These are phyloP conservation scores for Dothistroma pini DNA, from an alignment of 2,329 filamentous ascomycete species.

Conservation along the genomic window DNA sequence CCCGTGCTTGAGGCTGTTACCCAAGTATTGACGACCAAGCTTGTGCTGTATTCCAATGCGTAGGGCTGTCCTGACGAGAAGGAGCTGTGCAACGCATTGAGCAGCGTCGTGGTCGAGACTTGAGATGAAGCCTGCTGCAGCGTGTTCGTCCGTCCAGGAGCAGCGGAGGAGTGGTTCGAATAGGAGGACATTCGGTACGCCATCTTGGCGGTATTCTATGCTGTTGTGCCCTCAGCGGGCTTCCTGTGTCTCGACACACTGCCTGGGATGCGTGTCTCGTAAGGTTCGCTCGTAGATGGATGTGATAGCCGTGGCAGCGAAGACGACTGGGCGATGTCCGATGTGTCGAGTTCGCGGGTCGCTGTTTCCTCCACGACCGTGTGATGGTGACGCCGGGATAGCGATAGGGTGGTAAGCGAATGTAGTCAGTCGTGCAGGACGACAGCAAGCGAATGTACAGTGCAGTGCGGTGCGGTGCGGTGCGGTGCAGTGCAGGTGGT, in stretches of 20 bases:
- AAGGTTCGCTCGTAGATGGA: neutral
- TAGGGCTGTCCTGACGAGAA: conserved; percentile 83
- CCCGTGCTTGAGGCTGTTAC: conserved; percentile 71
- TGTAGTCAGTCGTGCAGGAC: conserved; percentile 8
- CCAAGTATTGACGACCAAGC: conserved; percentile 94
- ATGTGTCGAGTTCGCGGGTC: neutral
- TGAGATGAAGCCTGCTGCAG: conserved; percentile 60
- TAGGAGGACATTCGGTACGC: conserved; percentile 60
- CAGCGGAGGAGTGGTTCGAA: conserved; percentile 57
- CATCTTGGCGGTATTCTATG: conserved; percentile 43
- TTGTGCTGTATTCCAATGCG: conserved; percentile 81
- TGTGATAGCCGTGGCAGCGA: neutral
- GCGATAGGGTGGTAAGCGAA: conserved; percentile 6
- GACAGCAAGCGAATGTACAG: conserved; percentile 10
- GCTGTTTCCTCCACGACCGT: conserved; percentile 2
- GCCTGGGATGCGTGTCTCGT: conserved; percentile 6
- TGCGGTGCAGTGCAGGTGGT: neutral
- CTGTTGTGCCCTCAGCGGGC: conserved; percentile 23
- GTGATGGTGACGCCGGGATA: neutral
- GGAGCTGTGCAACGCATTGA: conserved; percentile 87
- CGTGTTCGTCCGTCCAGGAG: conserved; percentile 49
- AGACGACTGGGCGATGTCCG: neutral
- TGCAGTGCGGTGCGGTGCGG: neutral
- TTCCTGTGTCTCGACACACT: conserved; percentile 6
- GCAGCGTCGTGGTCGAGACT: conserved; percentile 85